Evolutionary conservation across 805 yeast genomes (phyloP).

Genomic region (Candida stauntonica): DNA sequence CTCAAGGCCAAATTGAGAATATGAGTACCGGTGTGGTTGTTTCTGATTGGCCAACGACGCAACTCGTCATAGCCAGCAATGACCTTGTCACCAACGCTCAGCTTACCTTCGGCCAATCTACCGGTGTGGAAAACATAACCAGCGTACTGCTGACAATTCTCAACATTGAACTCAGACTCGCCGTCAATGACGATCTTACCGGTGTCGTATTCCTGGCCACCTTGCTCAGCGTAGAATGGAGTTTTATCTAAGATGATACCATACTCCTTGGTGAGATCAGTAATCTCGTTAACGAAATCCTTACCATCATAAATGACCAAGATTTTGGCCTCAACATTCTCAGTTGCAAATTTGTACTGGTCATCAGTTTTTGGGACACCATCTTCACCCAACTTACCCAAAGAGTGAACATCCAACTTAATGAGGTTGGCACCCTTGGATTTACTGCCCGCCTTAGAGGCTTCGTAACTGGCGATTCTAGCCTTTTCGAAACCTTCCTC

Average conservation of each 20-base stretch:
- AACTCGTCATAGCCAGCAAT: slow-evolving; percentile 88
- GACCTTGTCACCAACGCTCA: slow-evolving; percentile 63
- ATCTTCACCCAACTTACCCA: slow-evolving; percentile 64
- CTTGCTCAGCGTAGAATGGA: slow-evolving; percentile 97
- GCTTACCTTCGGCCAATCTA: slow-evolving; percentile 65
- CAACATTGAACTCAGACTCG: slow-evolving; percentile 78
- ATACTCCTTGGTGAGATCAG: slow-evolving; percentile 46
- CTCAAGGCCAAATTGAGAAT: slow-evolving; percentile 85
- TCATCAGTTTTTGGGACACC: slow-evolving; percentile 80
- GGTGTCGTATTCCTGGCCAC: slow-evolving; percentile 97
- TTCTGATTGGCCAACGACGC: slow-evolving; percentile 94
- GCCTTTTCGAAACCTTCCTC: slow-evolving; percentile 92
- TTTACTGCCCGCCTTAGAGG: slow-evolving; percentile 84
- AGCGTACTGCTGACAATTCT: slow-evolving; percentile 86
- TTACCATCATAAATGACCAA: slow-evolving; percentile 69
- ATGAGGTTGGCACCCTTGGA: slow-evolving; percentile 54
- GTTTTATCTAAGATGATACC: slow-evolving; percentile 88
- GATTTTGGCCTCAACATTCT: slow-evolving; percentile 63
- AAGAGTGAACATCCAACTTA: slow-evolving; percentile 87
- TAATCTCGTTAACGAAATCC: slow-evolving; percentile 49
- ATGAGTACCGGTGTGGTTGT: slow-evolving; percentile 98
- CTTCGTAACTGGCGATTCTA: slow-evolving; percentile 83
- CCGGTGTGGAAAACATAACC: slow-evolving; percentile 98
- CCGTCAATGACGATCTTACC: slow-evolving; percentile 92
- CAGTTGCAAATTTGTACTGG: slow-evolving; percentile 66